Percentiles rank a stretch among this genome's conserved stretches.
These are phyloP conservation scores for Solanum tarijense DNA, from an alignment of 257 asterid species.

Conservation along the genomic window DNA sequence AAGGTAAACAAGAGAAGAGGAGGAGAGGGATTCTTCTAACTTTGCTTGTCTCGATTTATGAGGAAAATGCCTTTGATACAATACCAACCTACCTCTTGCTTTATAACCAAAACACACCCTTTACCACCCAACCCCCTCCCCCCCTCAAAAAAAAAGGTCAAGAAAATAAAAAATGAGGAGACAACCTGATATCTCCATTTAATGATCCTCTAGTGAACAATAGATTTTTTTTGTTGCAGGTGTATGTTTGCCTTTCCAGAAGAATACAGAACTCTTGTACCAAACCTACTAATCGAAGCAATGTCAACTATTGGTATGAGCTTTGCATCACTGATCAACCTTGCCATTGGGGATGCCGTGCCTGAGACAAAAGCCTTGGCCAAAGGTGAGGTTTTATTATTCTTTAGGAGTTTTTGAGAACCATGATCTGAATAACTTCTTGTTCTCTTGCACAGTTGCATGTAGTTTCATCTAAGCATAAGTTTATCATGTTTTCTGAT, in stretches of 20 bases:
- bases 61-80: not conserved
- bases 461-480: not conserved
- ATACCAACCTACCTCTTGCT: not conserved
- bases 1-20: not conserved
- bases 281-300: slow-evolving; percentile 68
- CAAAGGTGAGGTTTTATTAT: slow-evolving; percentile 44
- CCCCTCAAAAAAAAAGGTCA: not conserved
- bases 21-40: not conserved
- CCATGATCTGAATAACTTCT: not conserved
- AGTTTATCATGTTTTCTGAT: not conserved
- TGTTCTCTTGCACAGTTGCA: not conserved
- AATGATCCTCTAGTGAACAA: not conserved
- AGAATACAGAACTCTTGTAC: slow-evolving; percentile 79
- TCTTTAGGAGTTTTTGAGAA: not conserved
- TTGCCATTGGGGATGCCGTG: slow-evolving; percentile 82
- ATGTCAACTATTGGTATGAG: slow-evolving; percentile 61
- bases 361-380: slow-evolving; percentile 90
- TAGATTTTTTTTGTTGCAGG: slow-evolving; percentile 34
- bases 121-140: not conserved
- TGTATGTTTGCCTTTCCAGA: slow-evolving; percentile 88
- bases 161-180: not conserved
- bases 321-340: slow-evolving; percentile 75
- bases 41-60: not conserved
- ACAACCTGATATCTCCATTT: not conserved
- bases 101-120: not conserved